phyloP scores from a whole-genome alignment of 2,329 filamentous ascomycete genomes.

The Hymenoscyphus occultus region DNA sequence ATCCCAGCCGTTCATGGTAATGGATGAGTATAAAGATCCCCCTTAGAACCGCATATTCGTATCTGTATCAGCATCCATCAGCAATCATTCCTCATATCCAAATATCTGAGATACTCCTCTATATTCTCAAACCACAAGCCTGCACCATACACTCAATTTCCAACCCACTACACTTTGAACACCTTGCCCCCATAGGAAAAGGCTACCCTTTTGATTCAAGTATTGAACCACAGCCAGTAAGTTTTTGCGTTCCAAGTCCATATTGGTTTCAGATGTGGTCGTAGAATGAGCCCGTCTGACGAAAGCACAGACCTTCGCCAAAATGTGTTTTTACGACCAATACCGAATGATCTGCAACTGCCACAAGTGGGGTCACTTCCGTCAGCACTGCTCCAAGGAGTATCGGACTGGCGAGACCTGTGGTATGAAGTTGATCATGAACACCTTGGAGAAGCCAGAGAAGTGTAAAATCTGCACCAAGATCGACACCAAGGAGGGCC shows the following conservation, averaged over 20 bases:
- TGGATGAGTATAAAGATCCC: constrained; percentile 30
- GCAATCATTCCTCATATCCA: constrained; percentile 26
- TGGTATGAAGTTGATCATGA: constrained; percentile 84
- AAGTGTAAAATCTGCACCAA: constrained; percentile 86
- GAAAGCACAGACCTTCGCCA: constrained; percentile 32
- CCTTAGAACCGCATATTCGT: constrained; percentile 15
- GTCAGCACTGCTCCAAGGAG: constrained; percentile 88
- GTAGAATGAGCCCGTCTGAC: constrained; percentile 21
- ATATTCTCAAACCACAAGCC: constrained; percentile 23
- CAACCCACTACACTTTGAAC: background rate
- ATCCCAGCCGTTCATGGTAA: constrained; percentile 2
- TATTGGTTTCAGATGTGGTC: constrained; percentile 24
- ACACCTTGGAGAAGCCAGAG: constrained; percentile 56
- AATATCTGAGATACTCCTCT: constrained; percentile 17
- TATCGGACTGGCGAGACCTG: constrained; percentile 96
- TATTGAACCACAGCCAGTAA: constrained; percentile 27
- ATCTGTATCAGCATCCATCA: constrained; percentile 31
- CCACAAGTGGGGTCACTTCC: constrained; percentile 94
- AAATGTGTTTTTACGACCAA: constrained; percentile 96
- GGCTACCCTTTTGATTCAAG: constrained; percentile 10
- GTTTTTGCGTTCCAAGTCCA: constrained; percentile 15
- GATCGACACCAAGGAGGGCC: constrained; percentile 79
- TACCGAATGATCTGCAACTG: constrained; percentile 81
- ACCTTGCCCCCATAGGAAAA: background rate
- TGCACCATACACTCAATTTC: constrained; percentile 12